Percentiles rank a stretch among this genome's conserved stretches.
These are phyloP conservation scores for Bacterosira constricta DNA, from an alignment of 108 stramenopile species.

Conservation along the genomic window DNA sequence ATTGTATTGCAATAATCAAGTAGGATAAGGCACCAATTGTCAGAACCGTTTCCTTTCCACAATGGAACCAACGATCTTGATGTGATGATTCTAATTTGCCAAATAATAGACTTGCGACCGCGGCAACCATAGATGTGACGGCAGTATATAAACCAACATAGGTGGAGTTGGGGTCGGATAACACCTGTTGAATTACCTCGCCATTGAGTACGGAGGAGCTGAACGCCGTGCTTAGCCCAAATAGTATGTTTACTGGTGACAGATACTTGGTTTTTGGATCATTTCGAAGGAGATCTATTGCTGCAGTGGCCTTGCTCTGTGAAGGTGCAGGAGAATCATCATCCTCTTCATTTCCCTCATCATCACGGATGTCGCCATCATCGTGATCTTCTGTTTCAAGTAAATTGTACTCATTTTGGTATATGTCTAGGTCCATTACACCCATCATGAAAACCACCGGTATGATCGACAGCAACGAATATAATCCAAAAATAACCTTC, in stretches of 20 bases:
- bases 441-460: constrained; percentile 52
- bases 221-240: constrained; percentile 78
- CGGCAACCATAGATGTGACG: constrained; percentile 59
- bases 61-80: background rate
- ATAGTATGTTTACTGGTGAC: constrained; percentile 72
- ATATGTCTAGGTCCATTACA: constrained; percentile 24
- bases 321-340: constrained; percentile 17
- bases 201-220: constrained; percentile 75
- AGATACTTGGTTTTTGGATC: constrained; percentile 87
- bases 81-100: constrained; percentile 41
- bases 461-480: constrained; percentile 54
- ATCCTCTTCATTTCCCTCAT: background rate
- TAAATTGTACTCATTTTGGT: background rate
- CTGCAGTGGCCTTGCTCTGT: constrained; percentile 54
- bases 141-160: constrained; percentile 74
- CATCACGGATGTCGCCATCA: constrained; percentile 1
- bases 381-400: background rate
- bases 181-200: constrained; percentile 64
- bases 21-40: constrained; percentile 65
- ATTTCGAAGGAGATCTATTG: constrained; percentile 55
- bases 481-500: constrained; percentile 65
- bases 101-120: constrained; percentile 59
- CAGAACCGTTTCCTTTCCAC: constrained; percentile 64
- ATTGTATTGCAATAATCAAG: constrained; percentile 58
- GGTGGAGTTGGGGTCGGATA: constrained; percentile 55